Evolutionary conservation across 2,329 filamentous ascomycete genomes (phyloP).

Genomic region (Calonectria fujianensis): DNA sequence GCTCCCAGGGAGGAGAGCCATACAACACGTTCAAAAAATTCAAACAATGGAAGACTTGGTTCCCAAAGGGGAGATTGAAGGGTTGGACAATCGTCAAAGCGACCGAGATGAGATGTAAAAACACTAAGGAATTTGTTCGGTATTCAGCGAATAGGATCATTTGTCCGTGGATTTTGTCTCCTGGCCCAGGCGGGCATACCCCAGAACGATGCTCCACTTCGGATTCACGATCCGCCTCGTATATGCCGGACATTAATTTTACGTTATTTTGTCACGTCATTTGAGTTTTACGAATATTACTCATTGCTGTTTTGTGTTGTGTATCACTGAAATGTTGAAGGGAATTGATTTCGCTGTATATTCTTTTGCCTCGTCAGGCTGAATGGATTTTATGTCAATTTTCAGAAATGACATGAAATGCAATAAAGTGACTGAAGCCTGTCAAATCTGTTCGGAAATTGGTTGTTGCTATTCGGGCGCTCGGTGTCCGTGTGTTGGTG

Average conservation of each 20-base stretch:
- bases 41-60: neutral
- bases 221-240: neutral
- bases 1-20: neutral
- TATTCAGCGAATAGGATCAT: conserved; percentile 5
- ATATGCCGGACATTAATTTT: neutral
- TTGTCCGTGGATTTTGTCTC: neutral
- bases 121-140: neutral
- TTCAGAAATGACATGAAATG: neutral
- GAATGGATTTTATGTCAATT: neutral
- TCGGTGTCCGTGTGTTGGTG: too few species aligned
- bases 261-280: conserved; percentile 14
- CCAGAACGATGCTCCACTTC: conserved; percentile 4
- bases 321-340: neutral
- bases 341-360: neutral
- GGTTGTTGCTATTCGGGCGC: neutral
- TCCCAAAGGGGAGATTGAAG: neutral
- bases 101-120: neutral
- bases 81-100: neutral
- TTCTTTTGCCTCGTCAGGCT: neutral
- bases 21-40: neutral
- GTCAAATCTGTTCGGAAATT: neutral
- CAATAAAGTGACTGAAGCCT: neutral
- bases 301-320: neutral
- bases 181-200: neutral
- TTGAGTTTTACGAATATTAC: neutral